Percentiles rank a stretch among this genome's conserved stretches.
These are phyloP conservation scores for Truncatella angustata DNA, from an alignment of 2,329 filamentous ascomycete species.

Conservation along the genomic window DNA sequence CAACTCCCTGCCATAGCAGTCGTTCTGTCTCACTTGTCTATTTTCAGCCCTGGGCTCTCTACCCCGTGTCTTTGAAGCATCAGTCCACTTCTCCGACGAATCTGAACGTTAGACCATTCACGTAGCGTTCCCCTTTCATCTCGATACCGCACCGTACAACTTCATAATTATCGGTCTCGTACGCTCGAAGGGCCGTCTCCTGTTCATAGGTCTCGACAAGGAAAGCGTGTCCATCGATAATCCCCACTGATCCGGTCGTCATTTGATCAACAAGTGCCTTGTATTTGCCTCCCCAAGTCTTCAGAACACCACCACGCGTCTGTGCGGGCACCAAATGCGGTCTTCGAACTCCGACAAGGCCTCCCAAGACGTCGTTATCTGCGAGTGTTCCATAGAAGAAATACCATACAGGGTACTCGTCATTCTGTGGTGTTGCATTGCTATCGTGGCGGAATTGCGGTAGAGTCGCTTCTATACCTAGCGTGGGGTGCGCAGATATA, in stretches of 20 bases:
- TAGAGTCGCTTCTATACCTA: not conserved
- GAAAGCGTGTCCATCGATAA: not conserved
- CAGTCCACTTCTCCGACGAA: not conserved
- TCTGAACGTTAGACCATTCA: not conserved
- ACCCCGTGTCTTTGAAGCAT: no score
- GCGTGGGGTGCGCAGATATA: constrained; percentile 9
- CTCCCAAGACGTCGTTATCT: constrained; percentile 25
- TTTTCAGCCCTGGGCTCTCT: no score
- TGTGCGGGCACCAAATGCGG: not conserved
- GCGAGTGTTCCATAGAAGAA: constrained; percentile 41
- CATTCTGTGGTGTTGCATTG: not conserved
- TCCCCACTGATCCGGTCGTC: no score
- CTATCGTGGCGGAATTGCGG: not conserved
- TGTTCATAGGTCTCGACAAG: not conserved
- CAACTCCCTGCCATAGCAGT: no score
- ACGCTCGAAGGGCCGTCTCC: not conserved
- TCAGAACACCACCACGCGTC: not conserved
- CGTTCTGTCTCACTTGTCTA: no score
- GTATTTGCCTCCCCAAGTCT: not conserved
- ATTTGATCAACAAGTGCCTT: not conserved
- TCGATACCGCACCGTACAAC: not conserved
- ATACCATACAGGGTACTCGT: constrained; percentile 34
- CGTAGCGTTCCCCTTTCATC: not conserved
- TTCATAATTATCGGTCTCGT: not conserved
- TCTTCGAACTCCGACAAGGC: constrained; percentile 22